phyloP scores from a whole-genome alignment of 148 eudicot genomes.

The Polygonum maritimum region DNA sequence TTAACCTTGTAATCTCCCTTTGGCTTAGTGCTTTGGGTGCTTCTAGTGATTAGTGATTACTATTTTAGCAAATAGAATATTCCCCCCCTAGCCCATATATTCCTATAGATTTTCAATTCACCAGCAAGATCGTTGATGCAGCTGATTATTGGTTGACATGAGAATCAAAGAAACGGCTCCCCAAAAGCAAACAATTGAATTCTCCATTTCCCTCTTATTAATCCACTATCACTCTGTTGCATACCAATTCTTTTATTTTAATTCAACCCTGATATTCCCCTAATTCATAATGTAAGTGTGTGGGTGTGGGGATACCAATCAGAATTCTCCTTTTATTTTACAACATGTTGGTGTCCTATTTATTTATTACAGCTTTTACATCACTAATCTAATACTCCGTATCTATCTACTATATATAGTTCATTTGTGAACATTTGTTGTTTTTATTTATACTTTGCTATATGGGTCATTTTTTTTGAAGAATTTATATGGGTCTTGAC shows the following conservation, averaged over 20 bases:
- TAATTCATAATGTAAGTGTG: background rate
- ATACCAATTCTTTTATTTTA: background rate
- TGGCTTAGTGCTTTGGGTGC: background rate
- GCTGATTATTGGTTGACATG: background rate
- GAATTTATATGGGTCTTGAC: background rate
- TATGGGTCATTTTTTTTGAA: background rate
- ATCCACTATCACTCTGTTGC: background rate
- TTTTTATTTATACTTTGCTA: too few species aligned
- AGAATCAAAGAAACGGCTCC: constrained; percentile 4
- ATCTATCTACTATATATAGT: background rate
- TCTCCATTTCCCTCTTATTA: background rate
- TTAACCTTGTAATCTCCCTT: background rate
- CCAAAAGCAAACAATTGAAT: constrained; percentile 9
- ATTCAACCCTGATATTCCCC: background rate
- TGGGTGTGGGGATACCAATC: too few species aligned
- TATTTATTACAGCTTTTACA: background rate
- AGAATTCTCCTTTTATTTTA: too few species aligned
- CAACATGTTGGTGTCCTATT: too few species aligned
- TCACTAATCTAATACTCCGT: background rate
- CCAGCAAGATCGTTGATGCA: background rate
- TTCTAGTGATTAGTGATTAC: background rate
- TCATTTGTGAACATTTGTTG: background rate
- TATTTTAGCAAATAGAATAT: background rate
- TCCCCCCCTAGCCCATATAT: background rate
- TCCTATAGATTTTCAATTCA: background rate